Evolutionary conservation across 768 basidiomycete species (phyloP).

Genomic region (Pleurotus eryngii): DNA sequence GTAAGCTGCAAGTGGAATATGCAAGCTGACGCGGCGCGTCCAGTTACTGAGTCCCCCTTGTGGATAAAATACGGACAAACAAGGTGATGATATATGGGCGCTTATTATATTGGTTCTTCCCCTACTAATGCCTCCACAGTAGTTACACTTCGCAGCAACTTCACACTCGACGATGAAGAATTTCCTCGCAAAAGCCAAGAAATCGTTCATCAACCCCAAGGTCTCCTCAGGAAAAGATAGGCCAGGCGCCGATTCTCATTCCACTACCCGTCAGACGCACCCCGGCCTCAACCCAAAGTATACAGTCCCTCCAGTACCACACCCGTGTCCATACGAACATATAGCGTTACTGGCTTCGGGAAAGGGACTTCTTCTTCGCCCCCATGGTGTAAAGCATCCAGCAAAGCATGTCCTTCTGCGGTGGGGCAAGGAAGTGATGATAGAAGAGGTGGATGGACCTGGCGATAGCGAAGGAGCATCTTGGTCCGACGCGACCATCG

Average conservation of each 20-base stretch:
- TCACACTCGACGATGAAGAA: conserved; percentile 33
- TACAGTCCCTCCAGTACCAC: conserved; percentile 65
- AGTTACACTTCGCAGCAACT: too few species aligned
- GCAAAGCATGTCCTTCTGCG: conserved; percentile 40
- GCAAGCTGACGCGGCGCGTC: conserved; percentile 40
- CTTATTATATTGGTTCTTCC: neutral
- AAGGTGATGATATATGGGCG: neutral
- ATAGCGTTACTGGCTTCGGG: conserved; percentile 59
- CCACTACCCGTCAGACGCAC: conserved; percentile 13
- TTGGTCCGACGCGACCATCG: conserved; percentile 56
- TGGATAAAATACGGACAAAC: conserved; percentile 1
- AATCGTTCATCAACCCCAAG: conserved; percentile 28
- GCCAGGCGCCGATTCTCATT: conserved; percentile 11
- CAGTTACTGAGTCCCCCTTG: neutral
- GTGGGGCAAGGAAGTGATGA: conserved; percentile 56
- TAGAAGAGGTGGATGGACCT: conserved; percentile 47
- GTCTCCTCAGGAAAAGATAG: conserved; percentile 9
- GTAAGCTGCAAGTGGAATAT: conserved; percentile 6
- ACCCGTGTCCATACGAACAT: conserved; percentile 69
- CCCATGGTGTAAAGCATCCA: conserved; percentile 33
- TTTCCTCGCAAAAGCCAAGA: conserved; percentile 35
- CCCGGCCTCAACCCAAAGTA: conserved; percentile 58
- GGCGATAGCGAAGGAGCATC: conserved; percentile 33
- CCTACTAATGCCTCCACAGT: too few species aligned
- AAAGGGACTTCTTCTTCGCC: conserved; percentile 66